Conservation (phyloP, 257 asterid species). For the Jasminum sambac region DNA sequence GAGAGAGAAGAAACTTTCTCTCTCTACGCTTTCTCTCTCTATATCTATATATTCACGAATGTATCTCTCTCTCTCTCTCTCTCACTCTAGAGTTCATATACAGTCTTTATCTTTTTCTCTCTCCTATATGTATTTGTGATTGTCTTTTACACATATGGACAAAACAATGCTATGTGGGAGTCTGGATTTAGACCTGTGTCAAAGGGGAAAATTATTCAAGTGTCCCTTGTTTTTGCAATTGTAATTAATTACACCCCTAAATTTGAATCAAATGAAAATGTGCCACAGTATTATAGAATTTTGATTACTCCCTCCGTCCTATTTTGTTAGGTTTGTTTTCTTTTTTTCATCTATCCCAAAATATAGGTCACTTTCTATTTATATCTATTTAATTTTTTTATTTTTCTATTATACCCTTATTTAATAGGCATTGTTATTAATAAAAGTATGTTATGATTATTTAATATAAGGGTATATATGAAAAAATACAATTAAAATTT, state of each 20-base stretch:
- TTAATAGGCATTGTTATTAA: too few relatives aligned
- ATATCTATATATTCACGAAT: neutral
- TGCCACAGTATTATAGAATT: neutral
- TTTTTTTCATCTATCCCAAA: too few relatives aligned
- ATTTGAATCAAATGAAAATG: neutral
- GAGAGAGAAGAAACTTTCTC: constrained; percentile 28
- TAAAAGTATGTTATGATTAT: too few relatives aligned
- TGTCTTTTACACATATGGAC: constrained; percentile 2
- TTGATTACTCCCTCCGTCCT: too few relatives aligned
- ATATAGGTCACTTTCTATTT: too few relatives aligned
- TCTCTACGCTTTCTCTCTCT: neutral
- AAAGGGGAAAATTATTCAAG: neutral
- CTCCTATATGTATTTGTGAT: neutral
- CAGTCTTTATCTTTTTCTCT: neutral
- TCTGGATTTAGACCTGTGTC: neutral
- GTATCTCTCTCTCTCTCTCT: too few relatives aligned
- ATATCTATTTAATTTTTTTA: too few relatives aligned
- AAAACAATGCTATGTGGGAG: neutral
- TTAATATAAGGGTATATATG: too few relatives aligned
- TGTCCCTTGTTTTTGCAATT: neutral
- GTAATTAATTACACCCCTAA: neutral
- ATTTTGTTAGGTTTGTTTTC: too few relatives aligned
- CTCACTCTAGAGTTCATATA: too few relatives aligned
- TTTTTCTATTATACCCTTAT: too few relatives aligned
- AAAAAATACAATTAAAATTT: too few relatives aligned